Evolutionary conservation across 2,329 filamentous ascomycete genomes (phyloP).

Genomic region (Fonsecaea monophora): DNA sequence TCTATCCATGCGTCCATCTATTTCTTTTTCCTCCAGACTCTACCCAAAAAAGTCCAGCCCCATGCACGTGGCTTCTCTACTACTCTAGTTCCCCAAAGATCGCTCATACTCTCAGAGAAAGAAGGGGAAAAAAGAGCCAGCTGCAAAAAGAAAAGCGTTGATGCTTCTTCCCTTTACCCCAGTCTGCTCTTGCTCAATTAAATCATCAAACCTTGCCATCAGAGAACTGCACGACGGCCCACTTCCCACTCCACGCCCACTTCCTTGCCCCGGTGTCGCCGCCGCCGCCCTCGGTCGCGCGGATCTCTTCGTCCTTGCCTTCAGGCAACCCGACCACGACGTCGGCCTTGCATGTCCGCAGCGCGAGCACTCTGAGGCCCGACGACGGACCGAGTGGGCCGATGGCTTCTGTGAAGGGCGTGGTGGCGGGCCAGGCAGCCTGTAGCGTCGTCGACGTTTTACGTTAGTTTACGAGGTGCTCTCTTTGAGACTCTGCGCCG

Average conservation of each 20-base stretch:
- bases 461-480: neutral
- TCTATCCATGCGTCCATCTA: neutral
- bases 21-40: neutral
- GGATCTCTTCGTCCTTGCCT: conserved; percentile 83
- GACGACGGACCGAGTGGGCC: conserved; percentile 80
- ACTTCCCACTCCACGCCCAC: conserved; percentile 97
- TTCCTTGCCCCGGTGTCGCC: conserved; percentile 73
- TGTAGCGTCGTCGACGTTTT: conserved; percentile 45
- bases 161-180: no score
- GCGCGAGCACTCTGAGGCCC: conserved; percentile 80
- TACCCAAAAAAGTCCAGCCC: no score
- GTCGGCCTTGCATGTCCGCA: conserved; percentile 96
- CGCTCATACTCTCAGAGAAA: neutral
- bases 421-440: conserved; percentile 84
- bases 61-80: neutral
- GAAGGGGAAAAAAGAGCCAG: neutral
- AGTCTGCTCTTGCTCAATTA: neutral
- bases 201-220: conserved; percentile 62
- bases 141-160: neutral
- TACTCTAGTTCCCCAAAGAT: neutral
- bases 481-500: neutral
- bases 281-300: conserved; percentile 70
- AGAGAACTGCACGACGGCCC: conserved; percentile 89
- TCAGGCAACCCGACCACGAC: conserved; percentile 86
- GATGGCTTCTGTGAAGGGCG: conserved; percentile 81